Base-by-base conservation (phyloP, 2,329 filamentous ascomycete species). In the Epichloe baconii region DNA sequence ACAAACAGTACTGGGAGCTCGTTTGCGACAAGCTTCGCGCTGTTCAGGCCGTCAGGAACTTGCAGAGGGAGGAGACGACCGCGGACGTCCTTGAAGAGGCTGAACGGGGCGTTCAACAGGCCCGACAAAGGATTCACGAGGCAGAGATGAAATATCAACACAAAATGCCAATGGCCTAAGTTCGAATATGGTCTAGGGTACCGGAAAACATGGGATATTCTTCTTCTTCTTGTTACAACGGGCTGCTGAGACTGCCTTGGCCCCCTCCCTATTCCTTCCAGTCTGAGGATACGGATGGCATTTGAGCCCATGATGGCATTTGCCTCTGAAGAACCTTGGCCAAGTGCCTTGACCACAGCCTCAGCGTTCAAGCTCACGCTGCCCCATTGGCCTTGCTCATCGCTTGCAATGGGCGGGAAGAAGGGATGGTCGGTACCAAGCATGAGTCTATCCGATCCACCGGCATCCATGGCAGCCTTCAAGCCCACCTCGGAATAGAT, bases 341-440 rank as follows among this genome's bases (percentile, higher is more conserved):
- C 71, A 38, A 81, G 71, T 0, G 77, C 72, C 10, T 67, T 69
- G 15, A 69, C 64, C n/a, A 83, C 79, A 5, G 80, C 79, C 5
- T 70, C 65, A 1, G 66, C 67, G 53, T 75, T 75, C 56, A 71
- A 53, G 47, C 64, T 77, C 3, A 87, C 83, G 61, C 84, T 88
- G 59, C 82, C 75, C 84, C 85, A 88, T 59, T 82, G 76, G 38
- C 74, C 76, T 56, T 78, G 73, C 52, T 80, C 79, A 47, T 82
- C 79, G 37, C 69, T 72, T 35, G 74, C 75, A 17, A 89, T 66
- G 1, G 86, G 86, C n/a, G 86, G 86, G 66, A 91, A 91, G 69
- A 91, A 90, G 0, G 86, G 86, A 64, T 90, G 85, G 63, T 90
- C 86, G 0, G 86, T 90, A 26, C 86, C 87, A 67, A 91, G 91